phyloP scores from a whole-genome alignment of 805 yeast genomes.

The Metschnikowia aberdeeniae region DNA sequence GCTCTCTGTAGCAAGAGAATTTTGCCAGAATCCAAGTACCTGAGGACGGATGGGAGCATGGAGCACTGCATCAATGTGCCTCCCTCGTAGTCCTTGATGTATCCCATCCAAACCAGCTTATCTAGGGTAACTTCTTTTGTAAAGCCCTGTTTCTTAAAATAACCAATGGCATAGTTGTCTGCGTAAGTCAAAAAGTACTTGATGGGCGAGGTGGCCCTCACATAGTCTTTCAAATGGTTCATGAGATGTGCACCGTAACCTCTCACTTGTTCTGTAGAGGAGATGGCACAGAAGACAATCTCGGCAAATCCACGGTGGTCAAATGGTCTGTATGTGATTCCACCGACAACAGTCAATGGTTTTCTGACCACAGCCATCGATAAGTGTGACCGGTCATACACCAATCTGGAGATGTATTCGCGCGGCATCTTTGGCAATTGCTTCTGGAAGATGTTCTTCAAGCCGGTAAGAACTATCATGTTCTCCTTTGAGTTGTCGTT shows the following conservation, averaged over 20 bases:
- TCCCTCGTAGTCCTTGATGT: conserved; percentile 97
- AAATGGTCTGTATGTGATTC: conserved; percentile 94
- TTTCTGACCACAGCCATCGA: conserved; percentile 95
- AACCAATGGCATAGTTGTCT: conserved; percentile 98
- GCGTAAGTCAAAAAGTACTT: conserved; percentile 92
- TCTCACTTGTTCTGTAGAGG: conserved; percentile 94
- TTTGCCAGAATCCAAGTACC: conserved; percentile 86
- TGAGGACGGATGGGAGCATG: conserved; percentile 75
- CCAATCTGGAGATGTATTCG: conserved; percentile 91
- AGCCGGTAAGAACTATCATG: conserved; percentile 88
- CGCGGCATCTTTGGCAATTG: conserved; percentile 99
- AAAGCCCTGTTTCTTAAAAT: conserved; percentile 96
- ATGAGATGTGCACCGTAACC: conserved; percentile 98
- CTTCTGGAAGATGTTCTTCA: conserved; percentile 93
- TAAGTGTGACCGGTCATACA: conserved; percentile 89
- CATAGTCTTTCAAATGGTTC: conserved; percentile 97
- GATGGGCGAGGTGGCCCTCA: conserved; percentile 78
- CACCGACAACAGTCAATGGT: conserved; percentile 95
- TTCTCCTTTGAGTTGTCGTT: conserved; percentile 86
- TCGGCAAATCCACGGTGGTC: conserved; percentile 90
- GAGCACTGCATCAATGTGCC: conserved; percentile 98
- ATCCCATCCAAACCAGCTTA: conserved; percentile 92
- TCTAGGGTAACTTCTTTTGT: conserved; percentile 91
- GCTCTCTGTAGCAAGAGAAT: conserved; percentile 86
- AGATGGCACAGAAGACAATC: conserved; percentile 96